A percentile compares a stretch with the other conserved stretches of the same genome.
Evolutionary conservation across 768 basidiomycete species (phyloP).

Genomic region (Tylopilus cervinicoccineus): DNA sequence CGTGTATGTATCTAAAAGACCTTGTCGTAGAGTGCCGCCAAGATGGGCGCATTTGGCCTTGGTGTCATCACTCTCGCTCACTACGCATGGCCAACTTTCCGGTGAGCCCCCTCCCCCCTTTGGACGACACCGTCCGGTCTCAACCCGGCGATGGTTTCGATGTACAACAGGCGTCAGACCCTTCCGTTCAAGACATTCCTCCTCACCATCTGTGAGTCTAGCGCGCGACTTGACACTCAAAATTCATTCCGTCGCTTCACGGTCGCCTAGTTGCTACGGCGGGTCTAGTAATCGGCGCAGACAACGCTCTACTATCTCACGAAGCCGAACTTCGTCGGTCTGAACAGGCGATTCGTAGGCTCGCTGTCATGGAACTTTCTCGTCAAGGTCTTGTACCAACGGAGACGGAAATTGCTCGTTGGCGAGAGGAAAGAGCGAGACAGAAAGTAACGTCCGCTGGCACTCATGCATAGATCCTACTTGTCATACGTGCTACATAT

Average conservation of each 20-base stretch:
- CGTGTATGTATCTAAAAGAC: no score
- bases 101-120: constrained; percentile 38
- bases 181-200: constrained; percentile 79
- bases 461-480: constrained; percentile 1
- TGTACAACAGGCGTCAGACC: constrained; percentile 60
- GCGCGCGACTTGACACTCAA: not conserved
- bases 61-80: constrained; percentile 63
- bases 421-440: constrained; percentile 51
- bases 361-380: constrained; percentile 73
- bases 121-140: not conserved
- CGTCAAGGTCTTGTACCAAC: constrained; percentile 73
- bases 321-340: constrained; percentile 61
- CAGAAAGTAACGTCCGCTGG: constrained; percentile 8
- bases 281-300: constrained; percentile 73
- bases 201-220: constrained; percentile 59
- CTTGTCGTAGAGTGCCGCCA: constrained; percentile 48
- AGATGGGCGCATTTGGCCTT: constrained; percentile 50
- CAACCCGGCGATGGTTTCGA: not conserved
- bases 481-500: constrained; percentile 14
- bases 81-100: constrained; percentile 68
- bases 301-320: constrained; percentile 67
- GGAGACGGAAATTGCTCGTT: constrained; percentile 79
- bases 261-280: constrained; percentile 48
- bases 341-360: constrained; percentile 65
- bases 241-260: not conserved